These are phyloP conservation scores for Carallia pectinifolia DNA, from an alignment of 345 rosid genomes.

Conservation along the genomic window DNA sequence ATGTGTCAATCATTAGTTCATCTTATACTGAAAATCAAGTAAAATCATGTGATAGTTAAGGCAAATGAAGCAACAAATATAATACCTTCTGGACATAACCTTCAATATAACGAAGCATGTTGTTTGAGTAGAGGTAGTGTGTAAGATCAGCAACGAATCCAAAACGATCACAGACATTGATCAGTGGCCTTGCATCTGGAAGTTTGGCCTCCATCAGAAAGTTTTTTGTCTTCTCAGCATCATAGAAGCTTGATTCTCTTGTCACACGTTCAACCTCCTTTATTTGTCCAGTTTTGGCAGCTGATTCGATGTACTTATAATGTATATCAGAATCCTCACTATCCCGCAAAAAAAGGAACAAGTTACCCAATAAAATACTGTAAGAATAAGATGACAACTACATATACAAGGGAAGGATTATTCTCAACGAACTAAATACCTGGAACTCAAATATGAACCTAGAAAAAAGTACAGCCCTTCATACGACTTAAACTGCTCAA, in stretches of 20 bases:
- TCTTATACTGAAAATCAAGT: too few species aligned
- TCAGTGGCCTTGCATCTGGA: slow-evolving; percentile 95
- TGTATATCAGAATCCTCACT: slow-evolving; percentile 99
- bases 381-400: too few species aligned
- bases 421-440: slow-evolving; percentile 33
- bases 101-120: slow-evolving; percentile 97
- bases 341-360: slow-evolving; percentile 13
- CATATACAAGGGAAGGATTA: too few species aligned
- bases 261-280: slow-evolving; percentile 99
- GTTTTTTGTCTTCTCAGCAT: slow-evolving; percentile 94
- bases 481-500: slow-evolving; percentile 96
- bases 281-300: slow-evolving; percentile 84
- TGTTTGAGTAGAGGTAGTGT: slow-evolving; percentile 88
- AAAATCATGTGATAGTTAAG: slow-evolving; percentile 34
- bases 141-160: slow-evolving; percentile 96
- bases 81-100: slow-evolving; percentile 99
- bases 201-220: slow-evolving; percentile 98
- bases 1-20: neutral
- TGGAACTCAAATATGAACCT: slow-evolving; percentile 94
- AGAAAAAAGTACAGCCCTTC: slow-evolving; percentile 98
- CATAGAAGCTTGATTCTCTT: slow-evolving; percentile 93
- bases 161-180: slow-evolving; percentile 98
- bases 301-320: slow-evolving; percentile 97
- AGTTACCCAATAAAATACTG: neutral
- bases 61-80: neutral